Conservation (phyloP, 2,329 filamentous ascomycete genomes). For the Raffaelea albimanens region DNA sequence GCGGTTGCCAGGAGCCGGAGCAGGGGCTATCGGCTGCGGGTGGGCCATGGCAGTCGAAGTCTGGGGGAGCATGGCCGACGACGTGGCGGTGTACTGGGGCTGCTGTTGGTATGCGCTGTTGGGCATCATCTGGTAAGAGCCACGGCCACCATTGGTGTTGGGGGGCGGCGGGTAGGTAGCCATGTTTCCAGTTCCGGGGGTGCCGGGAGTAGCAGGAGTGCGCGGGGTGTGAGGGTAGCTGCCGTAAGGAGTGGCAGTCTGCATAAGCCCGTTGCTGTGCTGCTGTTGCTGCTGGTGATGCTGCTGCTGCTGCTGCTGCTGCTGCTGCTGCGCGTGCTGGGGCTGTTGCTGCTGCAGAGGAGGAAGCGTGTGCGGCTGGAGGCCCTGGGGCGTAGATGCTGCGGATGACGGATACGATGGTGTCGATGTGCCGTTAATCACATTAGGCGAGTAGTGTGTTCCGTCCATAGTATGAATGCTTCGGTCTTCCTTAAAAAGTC, state of each 20-base stretch:
- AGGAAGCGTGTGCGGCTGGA: slow-evolving; percentile 19
- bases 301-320: slow-evolving; percentile 20
- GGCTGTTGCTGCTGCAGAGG: slow-evolving; percentile 15
- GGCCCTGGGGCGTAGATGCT: slow-evolving; percentile 16
- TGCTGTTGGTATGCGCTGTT: slow-evolving; percentile 40
- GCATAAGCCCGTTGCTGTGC: slow-evolving; percentile 37
- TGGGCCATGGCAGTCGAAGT: slow-evolving; percentile 58
- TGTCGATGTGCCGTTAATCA: slow-evolving; percentile 20
- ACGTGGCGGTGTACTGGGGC: slow-evolving; percentile 47
- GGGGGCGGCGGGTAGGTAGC: slow-evolving; percentile 40
- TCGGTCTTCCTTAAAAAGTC: not conserved
- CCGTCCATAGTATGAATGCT: slow-evolving; percentile 19
- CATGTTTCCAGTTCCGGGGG: slow-evolving; percentile 46
- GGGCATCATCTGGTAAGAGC: slow-evolving; percentile 46
- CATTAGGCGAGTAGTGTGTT: slow-evolving; percentile 20
- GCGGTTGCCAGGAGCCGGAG: slow-evolving; percentile 47
- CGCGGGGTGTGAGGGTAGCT: slow-evolving; percentile 53
- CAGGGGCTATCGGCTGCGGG: slow-evolving; percentile 67
- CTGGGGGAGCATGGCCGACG: slow-evolving; percentile 55
- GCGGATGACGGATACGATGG: slow-evolving; percentile 20
- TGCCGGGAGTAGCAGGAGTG: slow-evolving; percentile 54
- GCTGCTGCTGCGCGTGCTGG: slow-evolving; percentile 19
- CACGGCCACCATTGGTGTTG: slow-evolving; percentile 35
- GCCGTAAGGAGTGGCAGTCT: slow-evolving; percentile 40
- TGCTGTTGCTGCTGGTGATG: slow-evolving; percentile 22